Evolutionary conservation across 2,329 filamentous ascomycete genomes (phyloP), one percentile per base, ranked within the genome.

Genomic region (Trichoderma sp.): DNA sequence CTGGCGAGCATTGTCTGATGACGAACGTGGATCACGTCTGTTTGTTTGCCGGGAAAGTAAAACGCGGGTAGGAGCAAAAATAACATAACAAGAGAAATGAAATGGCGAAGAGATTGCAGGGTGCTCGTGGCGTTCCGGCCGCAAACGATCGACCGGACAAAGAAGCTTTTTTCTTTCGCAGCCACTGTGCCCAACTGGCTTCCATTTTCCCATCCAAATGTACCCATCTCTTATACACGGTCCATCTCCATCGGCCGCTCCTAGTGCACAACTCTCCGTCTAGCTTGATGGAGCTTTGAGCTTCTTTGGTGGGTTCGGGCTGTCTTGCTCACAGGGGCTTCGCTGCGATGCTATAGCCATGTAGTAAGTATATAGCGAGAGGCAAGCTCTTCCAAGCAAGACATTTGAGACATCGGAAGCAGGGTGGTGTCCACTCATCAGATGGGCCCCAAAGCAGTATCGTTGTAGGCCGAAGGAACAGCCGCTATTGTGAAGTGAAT

Each of bases 341-440:
- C 40, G 43, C 55, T 43, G 29, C 55, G 40, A 52, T 43, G 43
- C 56, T 43, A 29, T 43, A n/a, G 47, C 21, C 47, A 24, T 47
- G 61, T 40, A 67, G 19, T 19, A 40, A 67, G 19, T 19, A 40
- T 56, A 55, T 21, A 58, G 47, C 21, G 35, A 57, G 14, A 58
- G 35, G 52, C 33, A 37, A 31, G 62, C 5, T 40, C 55, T 57
- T 56, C 65, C n/a, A 53, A 66, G 49, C 68, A 60, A 69, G 68
- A 69, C 68, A 69, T 33, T 43, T 62, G 43, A 69, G 68, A 69
- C 68, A 69, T 69, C 47, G 21, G 47, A 21, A 16, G 35, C 55
- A 60, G 56, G 58, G 66, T 31, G 35, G 19, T 57, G 61, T 47
- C 40, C 61, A 47, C 60, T 55, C 53, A 69, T 60, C 56, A 59